Evolutionary conservation across 257 asterid species (phyloP).

Genomic region (Ilex aquifolium): DNA sequence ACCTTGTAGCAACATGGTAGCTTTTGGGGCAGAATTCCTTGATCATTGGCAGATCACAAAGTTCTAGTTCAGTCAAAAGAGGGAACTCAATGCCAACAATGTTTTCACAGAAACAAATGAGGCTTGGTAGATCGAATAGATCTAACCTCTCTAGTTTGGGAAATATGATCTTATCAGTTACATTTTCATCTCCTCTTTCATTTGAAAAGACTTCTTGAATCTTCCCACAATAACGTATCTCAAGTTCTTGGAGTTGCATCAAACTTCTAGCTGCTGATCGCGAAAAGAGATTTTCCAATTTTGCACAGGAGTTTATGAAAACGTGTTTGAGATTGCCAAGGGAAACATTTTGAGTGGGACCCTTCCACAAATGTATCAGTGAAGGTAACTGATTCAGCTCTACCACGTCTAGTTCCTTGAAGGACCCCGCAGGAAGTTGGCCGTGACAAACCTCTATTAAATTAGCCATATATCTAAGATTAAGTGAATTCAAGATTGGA

Average conservation of each 20-base stretch:
- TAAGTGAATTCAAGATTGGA: conserved; percentile 9
- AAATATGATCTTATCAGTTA: conserved; percentile 6
- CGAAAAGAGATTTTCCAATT: not conserved
- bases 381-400: conserved; percentile 7
- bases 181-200: not conserved
- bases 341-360: conserved; percentile 5
- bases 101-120: conserved; percentile 12
- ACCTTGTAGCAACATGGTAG: too few relatives aligned
- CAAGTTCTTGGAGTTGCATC: conserved; percentile 19
- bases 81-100: conserved; percentile 1
- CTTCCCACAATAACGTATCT: conserved; percentile 11
- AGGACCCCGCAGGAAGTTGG: too few relatives aligned
- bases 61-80: conserved; percentile 5
- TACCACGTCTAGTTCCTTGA: not conserved
- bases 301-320: not conserved
- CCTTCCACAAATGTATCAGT: conserved; percentile 6
- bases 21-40: conserved; percentile 5
- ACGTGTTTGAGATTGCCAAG: conserved; percentile 6
- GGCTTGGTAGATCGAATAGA: conserved; percentile 15
- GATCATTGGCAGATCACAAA: conserved; percentile 10
- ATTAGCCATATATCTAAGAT: not conserved
- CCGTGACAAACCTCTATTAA: too few relatives aligned
- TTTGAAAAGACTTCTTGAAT: conserved; percentile 19
- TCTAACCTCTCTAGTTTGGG: conserved; percentile 17
- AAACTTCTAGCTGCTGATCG: conserved; percentile 16